Base-by-base conservation (phyloP, 2,329 filamentous ascomycete species). In the Stachybotrys echinatus region DNA sequence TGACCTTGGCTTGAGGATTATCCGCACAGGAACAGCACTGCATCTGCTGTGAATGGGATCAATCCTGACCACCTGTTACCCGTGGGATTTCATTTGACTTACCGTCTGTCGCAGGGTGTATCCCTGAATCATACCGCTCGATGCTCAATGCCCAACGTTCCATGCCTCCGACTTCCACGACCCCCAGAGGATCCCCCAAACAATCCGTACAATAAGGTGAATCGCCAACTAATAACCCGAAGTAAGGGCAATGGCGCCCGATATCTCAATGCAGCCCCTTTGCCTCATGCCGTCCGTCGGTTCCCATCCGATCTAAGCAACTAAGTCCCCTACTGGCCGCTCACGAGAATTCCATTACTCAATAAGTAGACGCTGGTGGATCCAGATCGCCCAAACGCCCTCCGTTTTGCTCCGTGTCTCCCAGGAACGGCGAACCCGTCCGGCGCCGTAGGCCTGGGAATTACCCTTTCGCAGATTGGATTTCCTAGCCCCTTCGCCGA, bases 371-470 rank as follows among this genome's bases (percentile, higher is more conserved):
- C 38, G 12, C 38, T n/a, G 38, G 38, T 40, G 38, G 38, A 18
- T n/a, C n/a, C 38, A 21, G 44, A 46, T 37, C 44, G 44, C 8
- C 44, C 44, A 37, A 34, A 8, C 22, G n/a, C 22, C 44, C 44
- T 46, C 44, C 44, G 44, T 46, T 46, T 37, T 46, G 44, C 44
- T 46, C 44, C 44, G 44, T 46, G 27, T 45, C 27, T 20, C 23
- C 42, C 20, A 42, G n/a, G 17, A 42, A n/a, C 20, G 20, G 17
- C 39, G 12, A 42, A n/a, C 39, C 20, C 39, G n/a, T 42, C 18
- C 39, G 39, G 39, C 39, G 8, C 39, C 20, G 39, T 18, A 42
- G 39, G 39, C n/a, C 10, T 42, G 20, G 10, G 27, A 34, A 34
- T 34, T 34, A 34, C 27, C 27, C 27, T 8, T 14, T n/a, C n/a